Percentiles rank a stretch among this genome's conserved stretches.
Evolutionary conservation across 192 early-diverging fungal species (phyloP).

Genomic region (Podila minutissima): DNA sequence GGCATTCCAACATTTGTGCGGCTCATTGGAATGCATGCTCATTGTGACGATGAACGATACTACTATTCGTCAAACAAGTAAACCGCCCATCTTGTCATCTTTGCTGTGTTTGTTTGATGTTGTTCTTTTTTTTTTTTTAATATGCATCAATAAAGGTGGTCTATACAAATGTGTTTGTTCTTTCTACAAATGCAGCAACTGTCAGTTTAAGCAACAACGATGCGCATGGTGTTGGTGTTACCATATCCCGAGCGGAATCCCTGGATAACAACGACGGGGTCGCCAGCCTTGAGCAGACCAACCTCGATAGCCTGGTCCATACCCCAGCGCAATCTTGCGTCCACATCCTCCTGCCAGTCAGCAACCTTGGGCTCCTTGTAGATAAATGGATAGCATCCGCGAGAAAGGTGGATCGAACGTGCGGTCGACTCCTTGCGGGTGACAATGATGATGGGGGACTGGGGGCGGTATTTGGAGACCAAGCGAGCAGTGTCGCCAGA

Average conservation of each 20-base stretch:
- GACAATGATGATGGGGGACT: constrained; percentile 91
- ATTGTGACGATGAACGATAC: too few species aligned
- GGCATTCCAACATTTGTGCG: too few species aligned
- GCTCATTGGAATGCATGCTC: too few species aligned
- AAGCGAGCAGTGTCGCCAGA: constrained; percentile 89
- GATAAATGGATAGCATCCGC: constrained; percentile 85
- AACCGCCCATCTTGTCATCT: too few species aligned
- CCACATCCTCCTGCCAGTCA: constrained; percentile 88
- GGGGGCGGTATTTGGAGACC: constrained; percentile 95
- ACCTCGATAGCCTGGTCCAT: constrained; percentile 78
- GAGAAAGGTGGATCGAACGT: constrained; percentile 79
- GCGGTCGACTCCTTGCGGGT: constrained; percentile 82
- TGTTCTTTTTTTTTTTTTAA: too few species aligned
- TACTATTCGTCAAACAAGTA: too few species aligned
- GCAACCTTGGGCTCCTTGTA: constrained; percentile 66
- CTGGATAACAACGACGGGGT: constrained; percentile 80
- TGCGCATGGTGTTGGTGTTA: constrained; percentile 87
- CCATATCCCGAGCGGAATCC: constrained; percentile 83
- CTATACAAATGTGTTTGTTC: too few species aligned
- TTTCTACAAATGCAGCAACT: too few species aligned
- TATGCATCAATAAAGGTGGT: too few species aligned
- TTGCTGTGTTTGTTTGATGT: too few species aligned
- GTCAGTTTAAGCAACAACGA: constrained; percentile 62
- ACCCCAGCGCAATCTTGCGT: constrained; percentile 78
- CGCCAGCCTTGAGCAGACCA: constrained; percentile 60